phyloP scores from a whole-genome alignment of 192 early-diverging fungal genomes.

The Linnemannia zychae region DNA sequence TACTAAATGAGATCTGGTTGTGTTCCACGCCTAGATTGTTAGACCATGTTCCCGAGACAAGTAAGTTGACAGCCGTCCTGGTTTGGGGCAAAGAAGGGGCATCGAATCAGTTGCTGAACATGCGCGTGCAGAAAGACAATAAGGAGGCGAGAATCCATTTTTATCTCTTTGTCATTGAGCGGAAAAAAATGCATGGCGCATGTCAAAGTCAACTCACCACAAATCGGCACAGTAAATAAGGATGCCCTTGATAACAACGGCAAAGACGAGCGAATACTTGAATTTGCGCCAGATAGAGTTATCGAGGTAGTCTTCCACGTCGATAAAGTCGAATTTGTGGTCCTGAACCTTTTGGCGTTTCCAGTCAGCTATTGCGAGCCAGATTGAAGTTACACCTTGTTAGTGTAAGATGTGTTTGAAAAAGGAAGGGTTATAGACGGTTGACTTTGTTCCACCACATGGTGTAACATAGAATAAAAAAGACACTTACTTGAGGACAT shows the following conservation, averaged over 20 bases:
- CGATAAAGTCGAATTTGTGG: conserved; percentile 92
- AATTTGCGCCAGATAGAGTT: conserved; percentile 55
- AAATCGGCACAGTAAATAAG: conserved; percentile 88
- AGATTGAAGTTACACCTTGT: too few relatives aligned
- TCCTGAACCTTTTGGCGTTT: conserved; percentile 82
- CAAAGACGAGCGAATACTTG: conserved; percentile 72
- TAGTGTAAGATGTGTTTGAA: too few relatives aligned
- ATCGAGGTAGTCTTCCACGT: conserved; percentile 80
- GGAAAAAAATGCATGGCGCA: not conserved
- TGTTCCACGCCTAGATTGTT: conserved; percentile 15
- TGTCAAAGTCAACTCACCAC: conserved; percentile 49
- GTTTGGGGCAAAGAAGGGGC: not conserved
- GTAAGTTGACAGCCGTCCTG: conserved; percentile 55
- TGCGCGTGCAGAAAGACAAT: not conserved
- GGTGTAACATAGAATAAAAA: not conserved
- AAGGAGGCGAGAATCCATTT: not conserved
- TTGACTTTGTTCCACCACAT: too few relatives aligned
- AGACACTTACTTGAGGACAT: not conserved
- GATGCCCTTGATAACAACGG: conserved; percentile 78
- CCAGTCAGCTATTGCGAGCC: conserved; percentile 72
- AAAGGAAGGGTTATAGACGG: too few relatives aligned
- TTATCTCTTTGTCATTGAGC: not conserved
- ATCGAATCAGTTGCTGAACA: too few relatives aligned
- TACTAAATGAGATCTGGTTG: not conserved
- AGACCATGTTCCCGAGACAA: conserved; percentile 34